These are phyloP conservation scores for Phanerodontia chrysosporium DNA, from an alignment of 768 basidiomycete genomes.

Conservation along the genomic window DNA sequence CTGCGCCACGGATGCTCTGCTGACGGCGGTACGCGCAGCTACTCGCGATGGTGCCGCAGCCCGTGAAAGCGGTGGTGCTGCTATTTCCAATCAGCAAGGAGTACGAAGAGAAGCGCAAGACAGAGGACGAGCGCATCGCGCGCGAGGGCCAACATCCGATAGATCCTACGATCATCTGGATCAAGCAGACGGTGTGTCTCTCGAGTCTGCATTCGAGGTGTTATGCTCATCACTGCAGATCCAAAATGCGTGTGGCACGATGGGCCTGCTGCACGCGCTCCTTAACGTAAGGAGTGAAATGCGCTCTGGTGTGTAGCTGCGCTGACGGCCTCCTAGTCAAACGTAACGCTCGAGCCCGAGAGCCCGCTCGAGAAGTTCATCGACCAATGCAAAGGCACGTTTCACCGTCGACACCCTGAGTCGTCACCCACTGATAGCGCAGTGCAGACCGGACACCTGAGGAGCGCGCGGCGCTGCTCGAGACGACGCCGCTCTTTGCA, in stretches of 20 bases:
- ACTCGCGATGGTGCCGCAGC: slow-evolving; percentile 62
- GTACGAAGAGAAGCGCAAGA: slow-evolving; percentile 44
- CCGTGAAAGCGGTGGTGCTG: slow-evolving; percentile 79
- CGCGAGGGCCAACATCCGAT: slow-evolving; percentile 42
- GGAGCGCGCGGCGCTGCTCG: slow-evolving; percentile 72
- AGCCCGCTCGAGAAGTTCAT: slow-evolving; percentile 68
- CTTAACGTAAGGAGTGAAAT: slow-evolving; percentile 55
- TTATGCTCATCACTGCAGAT: slow-evolving; percentile 18
- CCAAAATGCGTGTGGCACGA: slow-evolving; percentile 55
- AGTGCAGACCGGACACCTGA: slow-evolving; percentile 57
- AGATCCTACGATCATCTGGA: slow-evolving; percentile 73
- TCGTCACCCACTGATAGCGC: not conserved
- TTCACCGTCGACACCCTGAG: not conserved
- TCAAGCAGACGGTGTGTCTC: slow-evolving; percentile 77
- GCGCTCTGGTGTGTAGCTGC: not conserved
- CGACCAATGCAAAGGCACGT: slow-evolving; percentile 52
- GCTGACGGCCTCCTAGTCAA: slow-evolving; percentile 38
- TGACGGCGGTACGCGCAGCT: slow-evolving; percentile 45
- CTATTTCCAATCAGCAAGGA: slow-evolving; percentile 71
- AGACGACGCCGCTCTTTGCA: slow-evolving; percentile 71
- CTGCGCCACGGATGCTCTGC: not conserved
- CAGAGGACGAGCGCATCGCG: slow-evolving; percentile 57
- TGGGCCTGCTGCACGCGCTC: slow-evolving; percentile 79
- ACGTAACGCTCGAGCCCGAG: slow-evolving; percentile 48
- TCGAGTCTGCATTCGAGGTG: not conserved